Evolutionary conservation across 2,329 filamentous ascomycete species (phyloP).

Genomic region (Calonectria ilicicola): DNA sequence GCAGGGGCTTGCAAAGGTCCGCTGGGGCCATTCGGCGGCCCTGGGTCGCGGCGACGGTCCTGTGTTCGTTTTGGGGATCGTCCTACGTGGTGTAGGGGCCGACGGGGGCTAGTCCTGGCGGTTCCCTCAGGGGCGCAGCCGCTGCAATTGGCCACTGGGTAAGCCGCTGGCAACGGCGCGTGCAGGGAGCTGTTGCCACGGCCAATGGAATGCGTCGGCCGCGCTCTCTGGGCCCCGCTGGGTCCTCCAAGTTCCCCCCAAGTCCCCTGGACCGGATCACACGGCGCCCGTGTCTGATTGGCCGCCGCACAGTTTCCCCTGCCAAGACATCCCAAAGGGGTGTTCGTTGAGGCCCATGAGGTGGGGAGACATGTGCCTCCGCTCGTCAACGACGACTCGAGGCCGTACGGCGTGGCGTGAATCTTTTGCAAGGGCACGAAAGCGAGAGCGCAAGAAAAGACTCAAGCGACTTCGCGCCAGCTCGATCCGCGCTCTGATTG

Average conservation of each 20-base stretch:
- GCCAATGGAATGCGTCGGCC: conserved; percentile 20
- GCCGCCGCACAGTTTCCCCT: conserved; percentile 31
- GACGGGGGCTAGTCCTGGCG: conserved; percentile 22
- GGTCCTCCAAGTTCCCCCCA: background rate
- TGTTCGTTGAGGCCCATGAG: background rate
- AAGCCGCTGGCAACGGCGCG: conserved; percentile 15
- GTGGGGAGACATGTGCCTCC: conserved; percentile 22
- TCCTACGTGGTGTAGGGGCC: conserved; percentile 26
- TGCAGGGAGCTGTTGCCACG: background rate
- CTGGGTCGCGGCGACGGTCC: conserved; percentile 8
- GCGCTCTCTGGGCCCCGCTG: background rate
- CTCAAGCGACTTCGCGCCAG: background rate
- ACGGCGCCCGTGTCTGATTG: conserved; percentile 37
- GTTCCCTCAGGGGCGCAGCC: conserved; percentile 35
- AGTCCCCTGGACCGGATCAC: background rate
- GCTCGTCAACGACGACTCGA: conserved; percentile 22
- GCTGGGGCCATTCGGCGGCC: conserved; percentile 8
- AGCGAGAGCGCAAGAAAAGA: background rate
- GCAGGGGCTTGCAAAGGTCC: conserved; percentile 12
- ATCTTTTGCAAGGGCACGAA: background rate
- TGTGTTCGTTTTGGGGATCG: conserved; percentile 17
- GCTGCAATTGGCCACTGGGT: conserved; percentile 38
- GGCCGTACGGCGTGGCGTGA: background rate
- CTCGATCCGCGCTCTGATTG: background rate
- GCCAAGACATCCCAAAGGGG: conserved; percentile 32